phyloP scores from a whole-genome alignment of 2,329 filamentous ascomycete genomes.

The Coniochaeta hoffmannii region DNA sequence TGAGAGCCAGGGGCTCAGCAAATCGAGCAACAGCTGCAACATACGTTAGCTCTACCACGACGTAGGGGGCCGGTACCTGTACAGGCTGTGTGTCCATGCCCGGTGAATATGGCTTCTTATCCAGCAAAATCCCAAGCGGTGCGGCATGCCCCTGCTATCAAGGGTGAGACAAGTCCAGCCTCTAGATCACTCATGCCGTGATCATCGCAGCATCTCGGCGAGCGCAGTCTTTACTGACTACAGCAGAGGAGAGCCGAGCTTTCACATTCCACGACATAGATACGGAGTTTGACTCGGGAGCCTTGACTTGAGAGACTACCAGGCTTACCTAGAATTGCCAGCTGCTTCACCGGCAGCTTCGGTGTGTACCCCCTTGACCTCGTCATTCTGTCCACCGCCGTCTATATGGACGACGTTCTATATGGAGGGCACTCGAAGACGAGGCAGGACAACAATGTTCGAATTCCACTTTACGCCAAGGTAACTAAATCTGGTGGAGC shows the following conservation, averaged over 20 bases:
- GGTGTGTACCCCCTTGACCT: slow-evolving; percentile 28
- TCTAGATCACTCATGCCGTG: not conserved
- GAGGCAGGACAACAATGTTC: not conserved
- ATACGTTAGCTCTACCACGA: slow-evolving; percentile 22
- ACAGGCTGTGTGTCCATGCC: not conserved
- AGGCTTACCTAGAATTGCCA: slow-evolving; percentile 66
- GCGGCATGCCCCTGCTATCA: not conserved
- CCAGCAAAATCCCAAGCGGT: not conserved
- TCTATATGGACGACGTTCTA: not conserved
- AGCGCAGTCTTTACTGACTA: slow-evolving; percentile 1
- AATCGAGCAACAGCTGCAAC: slow-evolving; percentile 65
- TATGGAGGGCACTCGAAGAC: not conserved
- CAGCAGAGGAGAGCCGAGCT: not conserved
- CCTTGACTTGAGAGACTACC: slow-evolving; percentile 1
- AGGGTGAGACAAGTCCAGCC: not conserved
- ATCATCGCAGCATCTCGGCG: not conserved
- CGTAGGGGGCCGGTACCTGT: not conserved
- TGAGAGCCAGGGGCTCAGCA: slow-evolving; percentile 66
- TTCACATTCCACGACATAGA: slow-evolving; percentile 8
- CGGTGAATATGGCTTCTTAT: not conserved
- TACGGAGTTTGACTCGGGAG: slow-evolving; percentile 4
- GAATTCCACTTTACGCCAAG: not conserved
- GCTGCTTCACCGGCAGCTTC: slow-evolving; percentile 68
- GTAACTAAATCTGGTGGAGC: not conserved
- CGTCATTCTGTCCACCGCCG: not conserved